Conservation (phyloP, 192 early-diverging fungal species). For the Linnemannia zychae region DNA sequence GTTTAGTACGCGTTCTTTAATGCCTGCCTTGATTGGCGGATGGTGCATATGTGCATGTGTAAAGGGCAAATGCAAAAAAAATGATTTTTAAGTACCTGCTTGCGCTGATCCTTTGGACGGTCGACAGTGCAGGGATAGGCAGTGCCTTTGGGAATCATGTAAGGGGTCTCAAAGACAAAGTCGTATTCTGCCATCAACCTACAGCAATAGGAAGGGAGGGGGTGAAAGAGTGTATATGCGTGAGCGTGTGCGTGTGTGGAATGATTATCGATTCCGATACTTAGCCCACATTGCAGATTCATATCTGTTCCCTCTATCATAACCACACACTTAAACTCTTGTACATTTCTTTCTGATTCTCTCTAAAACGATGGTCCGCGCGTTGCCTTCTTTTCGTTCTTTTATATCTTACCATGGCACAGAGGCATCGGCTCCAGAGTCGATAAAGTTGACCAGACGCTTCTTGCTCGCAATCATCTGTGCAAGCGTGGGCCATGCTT, state of each 20-base stretch:
- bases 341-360: neutral
- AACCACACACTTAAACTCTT: too few species aligned
- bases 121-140: constrained; percentile 71
- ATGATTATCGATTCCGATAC: neutral
- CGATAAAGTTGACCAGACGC: constrained; percentile 74
- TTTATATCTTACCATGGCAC: constrained; percentile 71
- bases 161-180: constrained; percentile 82
- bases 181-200: constrained; percentile 74
- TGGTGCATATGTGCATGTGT: too few species aligned
- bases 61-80: neutral
- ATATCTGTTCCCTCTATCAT: too few species aligned
- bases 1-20: neutral
- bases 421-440: constrained; percentile 65
- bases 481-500: constrained; percentile 77
- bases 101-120: constrained; percentile 60
- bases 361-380: neutral
- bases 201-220: neutral
- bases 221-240: neutral
- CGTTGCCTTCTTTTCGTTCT: too few species aligned
- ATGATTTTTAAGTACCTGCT: constrained; percentile 27
- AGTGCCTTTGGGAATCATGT: constrained; percentile 58
- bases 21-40: too few species aligned
- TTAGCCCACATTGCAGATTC: neutral
- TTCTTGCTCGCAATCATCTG: constrained; percentile 75
- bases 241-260: neutral